phyloP scores from a whole-genome alignment of 805 yeast species.

The Hanseniaspora thailandica region DNA sequence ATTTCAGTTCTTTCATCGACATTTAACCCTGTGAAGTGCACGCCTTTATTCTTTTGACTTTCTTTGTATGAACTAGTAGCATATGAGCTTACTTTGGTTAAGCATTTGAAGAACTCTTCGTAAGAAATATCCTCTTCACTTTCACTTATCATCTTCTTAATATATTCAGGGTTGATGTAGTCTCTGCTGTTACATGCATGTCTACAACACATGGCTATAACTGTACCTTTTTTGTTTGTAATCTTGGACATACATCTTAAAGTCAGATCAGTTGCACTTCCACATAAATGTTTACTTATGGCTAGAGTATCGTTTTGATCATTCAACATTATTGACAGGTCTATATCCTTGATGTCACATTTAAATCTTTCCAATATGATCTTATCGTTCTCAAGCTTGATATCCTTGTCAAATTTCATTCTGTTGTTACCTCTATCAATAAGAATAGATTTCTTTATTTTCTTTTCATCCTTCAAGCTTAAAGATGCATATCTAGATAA shows the following conservation, averaged over 20 bases:
- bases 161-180: conserved; percentile 24
- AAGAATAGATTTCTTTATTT: conserved; percentile 30
- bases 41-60: conserved; percentile 30
- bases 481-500: conserved; percentile 49
- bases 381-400: conserved; percentile 38
- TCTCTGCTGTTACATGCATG: conserved; percentile 61
- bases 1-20: conserved; percentile 41
- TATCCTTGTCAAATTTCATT: conserved; percentile 65
- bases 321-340: conserved; percentile 37
- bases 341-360: conserved; percentile 70
- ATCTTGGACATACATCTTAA: conserved; percentile 42
- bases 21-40: conserved; percentile 39
- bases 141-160: conserved; percentile 33
- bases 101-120: conserved; percentile 32
- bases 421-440: conserved; percentile 70
- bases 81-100: conserved; percentile 72
- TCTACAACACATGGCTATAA: conserved; percentile 89
- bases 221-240: conserved; percentile 34
- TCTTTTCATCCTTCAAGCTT: not conserved
- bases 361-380: conserved; percentile 42
- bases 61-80: conserved; percentile 63
- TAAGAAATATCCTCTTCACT: conserved; percentile 19
- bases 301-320: conserved; percentile 35
- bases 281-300: conserved; percentile 82
- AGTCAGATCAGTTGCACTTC: conserved; percentile 86